Conservation (phyloP, 2,329 filamentous ascomycete species). For the Stachybotrys elegans region DNA sequence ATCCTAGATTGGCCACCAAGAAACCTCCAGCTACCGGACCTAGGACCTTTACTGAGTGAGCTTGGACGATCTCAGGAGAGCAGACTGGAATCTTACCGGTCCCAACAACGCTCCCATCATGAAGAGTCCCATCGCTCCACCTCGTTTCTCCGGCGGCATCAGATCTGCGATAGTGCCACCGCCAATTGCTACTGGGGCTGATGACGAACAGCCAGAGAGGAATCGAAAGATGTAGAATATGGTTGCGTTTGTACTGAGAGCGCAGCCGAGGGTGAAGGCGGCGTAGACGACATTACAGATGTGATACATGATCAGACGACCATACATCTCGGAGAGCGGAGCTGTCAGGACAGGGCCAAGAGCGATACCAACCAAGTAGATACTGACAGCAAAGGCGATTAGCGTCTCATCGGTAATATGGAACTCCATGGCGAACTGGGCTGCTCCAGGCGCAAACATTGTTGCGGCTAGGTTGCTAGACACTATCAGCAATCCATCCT, state of each 20-base stretch:
- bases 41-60: conserved; percentile 26
- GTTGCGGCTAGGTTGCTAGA: conserved; percentile 16
- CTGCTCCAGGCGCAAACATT: conserved; percentile 16
- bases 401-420: conserved; percentile 7
- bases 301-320: conserved; percentile 53
- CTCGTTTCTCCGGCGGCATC: conserved; percentile 72
- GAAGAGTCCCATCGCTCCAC: conserved; percentile 78
- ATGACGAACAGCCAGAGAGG: conserved; percentile 75
- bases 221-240: conserved; percentile 70
- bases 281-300: conserved; percentile 60
- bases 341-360: conserved; percentile 71
- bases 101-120: conserved; percentile 73
- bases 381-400: conserved; percentile 13
- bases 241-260: conserved; percentile 64
- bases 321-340: conserved; percentile 67
- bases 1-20: conserved; percentile 59
- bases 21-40: conserved; percentile 72
- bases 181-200: conserved; percentile 74
- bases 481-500: no score
- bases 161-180: conserved; percentile 75
- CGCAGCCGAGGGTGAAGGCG: conserved; percentile 71
- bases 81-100: conserved; percentile 41
- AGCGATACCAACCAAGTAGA: conserved; percentile 34
- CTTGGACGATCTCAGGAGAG: no score
- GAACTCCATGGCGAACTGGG: conserved; percentile 10